Conservation (phyloP, 345 rosid genomes). For the Melaleuca quinquenervia region DNA sequence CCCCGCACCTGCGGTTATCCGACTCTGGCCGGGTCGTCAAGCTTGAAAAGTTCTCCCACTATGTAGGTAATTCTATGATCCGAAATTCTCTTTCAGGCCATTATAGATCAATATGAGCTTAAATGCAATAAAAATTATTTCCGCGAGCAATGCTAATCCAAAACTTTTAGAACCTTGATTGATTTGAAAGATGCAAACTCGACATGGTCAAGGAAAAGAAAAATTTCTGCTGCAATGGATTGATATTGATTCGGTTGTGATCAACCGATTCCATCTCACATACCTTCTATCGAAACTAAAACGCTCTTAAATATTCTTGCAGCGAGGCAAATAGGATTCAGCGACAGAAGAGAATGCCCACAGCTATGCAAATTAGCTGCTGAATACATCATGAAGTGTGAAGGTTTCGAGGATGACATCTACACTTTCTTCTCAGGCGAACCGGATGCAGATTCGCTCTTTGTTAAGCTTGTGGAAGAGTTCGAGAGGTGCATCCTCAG, state of each 20-base stretch:
- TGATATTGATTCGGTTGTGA: not conserved
- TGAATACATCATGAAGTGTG: conserved; percentile 59
- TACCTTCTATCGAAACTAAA: not conserved
- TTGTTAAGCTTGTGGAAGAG: conserved; percentile 85
- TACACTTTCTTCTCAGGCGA: conserved; percentile 48
- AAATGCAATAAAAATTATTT: not conserved
- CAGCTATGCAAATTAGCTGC: conserved; percentile 75
- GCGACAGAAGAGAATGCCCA: conserved; percentile 69
- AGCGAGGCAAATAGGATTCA: conserved; percentile 89
- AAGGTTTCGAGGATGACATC: conserved; percentile 65
- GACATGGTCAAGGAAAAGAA: not conserved
- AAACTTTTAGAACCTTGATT: not conserved
- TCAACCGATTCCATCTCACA: not conserved
- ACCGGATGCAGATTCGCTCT: conserved; percentile 57
- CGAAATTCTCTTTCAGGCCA: not conserved
- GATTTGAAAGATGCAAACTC: not conserved
- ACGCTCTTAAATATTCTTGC: not conserved
- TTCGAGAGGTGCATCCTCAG: conserved; percentile 85
- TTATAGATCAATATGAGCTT: not conserved
- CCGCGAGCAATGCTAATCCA: not conserved
- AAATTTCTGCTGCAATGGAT: not conserved
- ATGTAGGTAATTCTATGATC: conserved; percentile 49
- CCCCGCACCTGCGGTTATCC: conserved; percentile 38
- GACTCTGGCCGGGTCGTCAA: conserved; percentile 34
- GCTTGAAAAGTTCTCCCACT: conserved; percentile 79